phyloP scores from a whole-genome alignment of 805 yeast species.

The Torulaspora gathmanii region DNA sequence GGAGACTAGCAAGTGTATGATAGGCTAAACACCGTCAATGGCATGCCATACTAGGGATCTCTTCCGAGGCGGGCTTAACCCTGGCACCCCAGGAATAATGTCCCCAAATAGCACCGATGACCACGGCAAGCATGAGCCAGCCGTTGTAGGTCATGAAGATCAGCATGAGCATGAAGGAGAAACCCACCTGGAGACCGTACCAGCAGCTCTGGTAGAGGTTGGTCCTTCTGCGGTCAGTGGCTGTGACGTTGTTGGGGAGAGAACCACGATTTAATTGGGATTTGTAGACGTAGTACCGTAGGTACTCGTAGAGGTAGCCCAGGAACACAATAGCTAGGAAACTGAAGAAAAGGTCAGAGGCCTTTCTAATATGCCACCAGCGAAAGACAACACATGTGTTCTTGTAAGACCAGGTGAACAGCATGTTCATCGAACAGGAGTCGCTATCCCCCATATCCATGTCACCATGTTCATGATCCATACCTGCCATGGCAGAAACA shows the following conservation, averaged over 20 bases:
- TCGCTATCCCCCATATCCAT: constrained; percentile 26
- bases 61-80: constrained; percentile 9
- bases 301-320: constrained; percentile 57
- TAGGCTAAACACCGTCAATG: constrained; percentile 13
- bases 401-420: constrained; percentile 73
- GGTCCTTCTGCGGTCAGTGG: constrained; percentile 5
- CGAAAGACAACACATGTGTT: constrained; percentile 67
- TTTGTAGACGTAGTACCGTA: constrained; percentile 24
- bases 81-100: constrained; percentile 53
- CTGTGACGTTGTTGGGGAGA: constrained; percentile 4
- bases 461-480: constrained; percentile 23
- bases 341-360: constrained; percentile 48
- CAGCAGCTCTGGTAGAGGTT: constrained; percentile 38
- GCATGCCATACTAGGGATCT: constrained; percentile 22
- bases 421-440: constrained; percentile 62
- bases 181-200: constrained; percentile 64
- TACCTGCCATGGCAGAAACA: constrained; percentile 10
- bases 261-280: constrained; percentile 10
- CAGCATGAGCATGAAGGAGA: constrained; percentile 69
- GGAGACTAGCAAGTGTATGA: neutral
- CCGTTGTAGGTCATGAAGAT: constrained; percentile 85
- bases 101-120: constrained; percentile 67
- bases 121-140: constrained; percentile 75
- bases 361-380: constrained; percentile 73
- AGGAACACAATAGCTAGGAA: constrained; percentile 45